phyloP scores from a whole-genome alignment of 208 protist species.

The Angomonas deanei region DNA sequence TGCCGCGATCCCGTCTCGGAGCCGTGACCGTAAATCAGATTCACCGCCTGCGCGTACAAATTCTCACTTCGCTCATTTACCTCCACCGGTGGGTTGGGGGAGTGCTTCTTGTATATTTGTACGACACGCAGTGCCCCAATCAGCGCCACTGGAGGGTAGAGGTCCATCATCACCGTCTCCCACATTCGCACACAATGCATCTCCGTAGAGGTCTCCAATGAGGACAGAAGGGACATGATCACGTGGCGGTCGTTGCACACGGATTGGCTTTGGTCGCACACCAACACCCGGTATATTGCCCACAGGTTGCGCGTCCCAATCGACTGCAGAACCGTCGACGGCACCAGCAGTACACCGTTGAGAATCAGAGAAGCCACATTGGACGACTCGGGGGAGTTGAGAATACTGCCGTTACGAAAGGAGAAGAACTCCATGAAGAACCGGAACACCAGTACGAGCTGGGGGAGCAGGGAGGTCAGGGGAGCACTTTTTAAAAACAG shows the following conservation, averaged over 20 bases:
- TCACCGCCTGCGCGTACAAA: neutral
- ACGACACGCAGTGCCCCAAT: constrained; percentile 51
- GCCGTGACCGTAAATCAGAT: neutral
- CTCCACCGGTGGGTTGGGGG: neutral
- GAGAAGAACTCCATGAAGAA: constrained; percentile 45
- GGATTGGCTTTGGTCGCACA: constrained; percentile 27
- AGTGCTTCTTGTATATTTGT: constrained; percentile 10
- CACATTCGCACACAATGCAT: constrained; percentile 31
- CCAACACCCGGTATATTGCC: constrained; percentile 58
- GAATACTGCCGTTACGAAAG: constrained; percentile 33
- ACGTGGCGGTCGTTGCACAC: constrained; percentile 59
- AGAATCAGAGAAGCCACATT: constrained; percentile 40
- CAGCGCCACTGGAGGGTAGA: constrained; percentile 48
- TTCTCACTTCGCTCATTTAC: neutral
- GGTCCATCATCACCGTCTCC: constrained; percentile 49
- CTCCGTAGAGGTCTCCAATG: constrained; percentile 13
- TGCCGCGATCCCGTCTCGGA: neutral
- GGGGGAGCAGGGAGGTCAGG: constrained; percentile 15
- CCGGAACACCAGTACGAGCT: constrained; percentile 49
- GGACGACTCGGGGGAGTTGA: constrained; percentile 2
- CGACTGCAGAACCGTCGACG: constrained; percentile 19
- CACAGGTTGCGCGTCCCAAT: constrained; percentile 57
- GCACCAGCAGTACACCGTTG: constrained; percentile 29
- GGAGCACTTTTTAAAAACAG: constrained; percentile 19
- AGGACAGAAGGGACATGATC: constrained; percentile 29